phyloP scores from a whole-genome alignment of 805 yeast species.

The Metschnikowia koreensis region DNA sequence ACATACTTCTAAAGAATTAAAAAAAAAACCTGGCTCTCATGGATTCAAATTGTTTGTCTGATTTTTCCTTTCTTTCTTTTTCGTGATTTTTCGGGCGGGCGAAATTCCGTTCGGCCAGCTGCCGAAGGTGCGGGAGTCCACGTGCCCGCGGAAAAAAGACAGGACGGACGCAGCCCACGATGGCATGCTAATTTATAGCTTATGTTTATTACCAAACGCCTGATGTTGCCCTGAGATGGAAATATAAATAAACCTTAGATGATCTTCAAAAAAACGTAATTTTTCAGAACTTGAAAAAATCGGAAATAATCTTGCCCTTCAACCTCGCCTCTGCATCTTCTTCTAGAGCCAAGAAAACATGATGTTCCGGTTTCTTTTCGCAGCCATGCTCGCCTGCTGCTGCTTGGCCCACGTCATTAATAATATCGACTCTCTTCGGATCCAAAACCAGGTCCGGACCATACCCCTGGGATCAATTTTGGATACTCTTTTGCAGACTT shows the following conservation, averaged over 20 bases:
- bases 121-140: background rate
- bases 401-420: conserved; percentile 23
- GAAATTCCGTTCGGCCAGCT: background rate
- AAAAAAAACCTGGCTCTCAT: background rate
- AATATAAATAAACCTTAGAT: too few species aligned
- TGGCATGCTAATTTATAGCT: background rate
- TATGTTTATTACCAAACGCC: background rate
- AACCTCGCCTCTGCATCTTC: background rate
- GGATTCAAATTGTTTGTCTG: background rate
- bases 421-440: conserved; percentile 25
- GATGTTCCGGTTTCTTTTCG: conserved; percentile 10
- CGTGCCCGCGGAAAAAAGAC: background rate
- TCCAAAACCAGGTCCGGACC: conserved; percentile 20
- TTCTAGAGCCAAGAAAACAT: background rate
- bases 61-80: background rate
- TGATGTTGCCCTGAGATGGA: background rate
- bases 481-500: conserved; percentile 25
- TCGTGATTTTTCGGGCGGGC: background rate
- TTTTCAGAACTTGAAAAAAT: too few species aligned
- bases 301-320: background rate
- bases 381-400: conserved; percentile 11
- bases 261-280: too few species aligned
- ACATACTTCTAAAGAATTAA: too few species aligned
- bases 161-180: background rate
- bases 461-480: conserved; percentile 16